phyloP scores from a whole-genome alignment of 192 early-diverging fungal genomes.

The Chytriomyces sp. region DNA sequence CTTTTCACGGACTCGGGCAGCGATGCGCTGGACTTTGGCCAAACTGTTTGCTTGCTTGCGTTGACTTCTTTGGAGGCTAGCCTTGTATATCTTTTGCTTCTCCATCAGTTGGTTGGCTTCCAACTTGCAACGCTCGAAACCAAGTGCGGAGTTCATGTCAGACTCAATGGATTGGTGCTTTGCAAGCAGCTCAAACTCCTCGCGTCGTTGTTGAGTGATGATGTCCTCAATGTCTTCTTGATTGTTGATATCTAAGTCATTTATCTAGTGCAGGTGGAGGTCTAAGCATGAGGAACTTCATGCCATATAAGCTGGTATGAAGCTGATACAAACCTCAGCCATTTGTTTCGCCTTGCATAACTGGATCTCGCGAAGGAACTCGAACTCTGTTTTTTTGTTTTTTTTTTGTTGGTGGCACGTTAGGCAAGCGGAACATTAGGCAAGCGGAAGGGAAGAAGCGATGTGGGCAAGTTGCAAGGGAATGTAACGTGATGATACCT shows the following conservation, averaged over 20 bases:
- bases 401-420: no score
- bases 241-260: constrained; percentile 34
- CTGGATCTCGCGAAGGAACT: constrained; percentile 36
- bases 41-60: constrained; percentile 13
- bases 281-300: neutral
- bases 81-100: constrained; percentile 28
- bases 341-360: constrained; percentile 35
- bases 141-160: constrained; percentile 15
- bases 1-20: constrained; percentile 32
- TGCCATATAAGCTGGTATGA: neutral
- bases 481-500: neutral
- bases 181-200: constrained; percentile 33
- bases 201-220: constrained; percentile 7
- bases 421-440: neutral
- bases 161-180: constrained; percentile 24
- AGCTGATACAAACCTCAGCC: constrained; percentile 16
- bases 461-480: neutral
- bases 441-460: neutral
- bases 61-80: neutral
- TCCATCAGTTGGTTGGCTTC: constrained; percentile 21
- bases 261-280: constrained; percentile 9
- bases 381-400: constrained; percentile 20
- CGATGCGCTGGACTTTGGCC: constrained; percentile 29
- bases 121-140: constrained; percentile 12
- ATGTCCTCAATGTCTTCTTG: constrained; percentile 34